A percentile compares a stretch with the other conserved stretches of the same genome.
phyloP scores from a whole-genome alignment of 768 basidiomycete genomes.

The Tylopilus rubrobrunneus region DNA sequence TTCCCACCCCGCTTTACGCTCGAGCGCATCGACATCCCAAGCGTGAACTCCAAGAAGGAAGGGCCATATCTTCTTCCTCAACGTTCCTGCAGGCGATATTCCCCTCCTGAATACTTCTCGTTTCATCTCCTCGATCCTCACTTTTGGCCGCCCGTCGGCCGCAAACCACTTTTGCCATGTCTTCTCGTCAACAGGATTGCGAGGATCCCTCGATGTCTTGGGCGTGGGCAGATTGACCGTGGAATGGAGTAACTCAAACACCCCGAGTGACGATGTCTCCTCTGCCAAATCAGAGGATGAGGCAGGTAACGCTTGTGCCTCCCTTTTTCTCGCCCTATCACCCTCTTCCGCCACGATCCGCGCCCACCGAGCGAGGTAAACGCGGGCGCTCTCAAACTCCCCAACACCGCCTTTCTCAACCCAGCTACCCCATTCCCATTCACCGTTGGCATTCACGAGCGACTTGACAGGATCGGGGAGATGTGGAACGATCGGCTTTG shows the following conservation, averaged over 20 bases:
- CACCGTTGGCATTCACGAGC: slow-evolving; percentile 85
- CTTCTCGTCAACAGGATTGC: slow-evolving; percentile 68
- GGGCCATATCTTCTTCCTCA: slow-evolving; percentile 84
- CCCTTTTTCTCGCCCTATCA: slow-evolving; percentile 78
- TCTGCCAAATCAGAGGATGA: slow-evolving; percentile 47
- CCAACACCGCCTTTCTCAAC: slow-evolving; percentile 90
- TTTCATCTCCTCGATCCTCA: slow-evolving; percentile 66
- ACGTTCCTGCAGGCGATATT: slow-evolving; percentile 44
- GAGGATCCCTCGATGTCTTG: slow-evolving; percentile 76
- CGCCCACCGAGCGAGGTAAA: slow-evolving; percentile 97
- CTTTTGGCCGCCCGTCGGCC: slow-evolving; percentile 61
- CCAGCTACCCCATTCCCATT: slow-evolving; percentile 92
- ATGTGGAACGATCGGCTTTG: slow-evolving; percentile 94
- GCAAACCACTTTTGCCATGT: slow-evolving; percentile 80
- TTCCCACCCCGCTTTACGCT: slow-evolving; percentile 60
- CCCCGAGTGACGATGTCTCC: slow-evolving; percentile 73
- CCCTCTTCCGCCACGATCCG: slow-evolving; percentile 97
- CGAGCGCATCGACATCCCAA: slow-evolving; percentile 68
- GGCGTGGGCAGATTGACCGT: slow-evolving; percentile 79
- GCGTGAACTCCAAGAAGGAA: slow-evolving; percentile 80
- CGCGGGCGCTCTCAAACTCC: slow-evolving; percentile 93
- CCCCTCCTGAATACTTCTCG: slow-evolving; percentile 79
- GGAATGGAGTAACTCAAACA: slow-evolving; percentile 82
- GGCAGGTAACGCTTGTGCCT: slow-evolving; percentile 65
- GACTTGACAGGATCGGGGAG: slow-evolving; percentile 92